phyloP scores from a whole-genome alignment of 768 basidiomycete species.

The Boletus eberwhitei region DNA sequence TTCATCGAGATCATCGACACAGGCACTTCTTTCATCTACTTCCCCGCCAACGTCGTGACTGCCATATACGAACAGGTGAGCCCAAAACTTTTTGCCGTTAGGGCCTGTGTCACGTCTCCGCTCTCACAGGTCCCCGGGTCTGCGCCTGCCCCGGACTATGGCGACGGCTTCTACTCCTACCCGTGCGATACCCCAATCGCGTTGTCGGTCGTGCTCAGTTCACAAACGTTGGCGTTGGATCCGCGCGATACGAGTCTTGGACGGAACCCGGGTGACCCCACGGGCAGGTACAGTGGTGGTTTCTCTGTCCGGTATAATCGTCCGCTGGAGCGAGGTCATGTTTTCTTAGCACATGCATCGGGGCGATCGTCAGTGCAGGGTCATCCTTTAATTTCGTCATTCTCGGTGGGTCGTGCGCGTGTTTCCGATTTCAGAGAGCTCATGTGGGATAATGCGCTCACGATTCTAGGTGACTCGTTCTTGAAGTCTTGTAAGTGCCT shows the following conservation, averaged over 20 bases:
- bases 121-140: constrained; percentile 48
- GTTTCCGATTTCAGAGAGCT: neutral
- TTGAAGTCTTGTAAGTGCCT: constrained; percentile 57
- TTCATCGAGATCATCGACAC: constrained; percentile 58
- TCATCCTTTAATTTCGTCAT: constrained; percentile 4
- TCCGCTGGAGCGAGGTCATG: neutral
- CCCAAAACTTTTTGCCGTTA: neutral
- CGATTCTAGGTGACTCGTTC: constrained; percentile 49
- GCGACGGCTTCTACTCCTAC: constrained; percentile 50
- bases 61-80: constrained; percentile 46
- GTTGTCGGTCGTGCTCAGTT: constrained; percentile 46
- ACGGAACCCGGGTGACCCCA: constrained; percentile 25
- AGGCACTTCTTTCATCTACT: constrained; percentile 63
- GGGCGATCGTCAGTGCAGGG: constrained; percentile 46
- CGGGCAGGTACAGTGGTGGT: constrained; percentile 24
- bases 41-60: constrained; percentile 42
- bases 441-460: neutral
- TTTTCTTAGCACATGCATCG: constrained; percentile 48
- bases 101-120: neutral
- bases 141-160: constrained; percentile 38
- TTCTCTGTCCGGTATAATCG: too few relatives aligned
- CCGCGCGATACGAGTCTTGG: constrained; percentile 58
- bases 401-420: constrained; percentile 16
- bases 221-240: constrained; percentile 40
- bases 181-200: constrained; percentile 42